Evolutionary conservation across 139 green algal genomes (phyloP), one percentile per base, ranked within the genome.

Genomic region (Chlorella sp.): DNA sequence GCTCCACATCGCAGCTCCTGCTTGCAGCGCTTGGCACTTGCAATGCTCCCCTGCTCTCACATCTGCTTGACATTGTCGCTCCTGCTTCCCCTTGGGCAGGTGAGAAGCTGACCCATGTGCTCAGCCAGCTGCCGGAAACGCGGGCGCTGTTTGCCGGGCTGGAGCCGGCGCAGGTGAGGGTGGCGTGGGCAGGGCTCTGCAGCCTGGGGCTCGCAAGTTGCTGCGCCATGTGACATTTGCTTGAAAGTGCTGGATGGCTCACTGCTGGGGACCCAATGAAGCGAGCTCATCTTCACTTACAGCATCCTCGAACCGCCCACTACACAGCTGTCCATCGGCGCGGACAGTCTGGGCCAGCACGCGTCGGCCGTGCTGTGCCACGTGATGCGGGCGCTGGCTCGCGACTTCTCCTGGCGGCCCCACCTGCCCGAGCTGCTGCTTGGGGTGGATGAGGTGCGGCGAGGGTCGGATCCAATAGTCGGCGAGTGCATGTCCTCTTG

Each of bases 361-460:
- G 21, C 51, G 51, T 9, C 51, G 51, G 51, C 15, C 12, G 51
- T 60, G 7, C 60, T 82, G 25, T 12, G 4, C 1, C 15, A 23
- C 3, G 76, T 82, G 36, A 21, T 82, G 47, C 34, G 36, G 15
- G 60, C 60, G 2, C 38, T 82, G 36, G 47, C 30, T 18, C 7
- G 1, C 21, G 39, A 82, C 26, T 1, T 17, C 1, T 9, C 39
- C 9, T 82, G 76, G 76, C 76, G 26, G 4, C 36, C 28, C 4
- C 9, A 34, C 21, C 57, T 82, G 36, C 34, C 7, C 21, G 28
- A 36, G 11, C 18, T 82, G 25, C 76, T 82, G 34, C 25, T 38
- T 3, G 76, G 60, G 4, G 6, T 82, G 23, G 76, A 82, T 25
- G 76, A 82, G 57, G 76, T 82, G 60, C 17, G 74, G 15, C 21